phyloP scores from a whole-genome alignment of 208 protist genomes.

The Phytomonas sp. region DNA sequence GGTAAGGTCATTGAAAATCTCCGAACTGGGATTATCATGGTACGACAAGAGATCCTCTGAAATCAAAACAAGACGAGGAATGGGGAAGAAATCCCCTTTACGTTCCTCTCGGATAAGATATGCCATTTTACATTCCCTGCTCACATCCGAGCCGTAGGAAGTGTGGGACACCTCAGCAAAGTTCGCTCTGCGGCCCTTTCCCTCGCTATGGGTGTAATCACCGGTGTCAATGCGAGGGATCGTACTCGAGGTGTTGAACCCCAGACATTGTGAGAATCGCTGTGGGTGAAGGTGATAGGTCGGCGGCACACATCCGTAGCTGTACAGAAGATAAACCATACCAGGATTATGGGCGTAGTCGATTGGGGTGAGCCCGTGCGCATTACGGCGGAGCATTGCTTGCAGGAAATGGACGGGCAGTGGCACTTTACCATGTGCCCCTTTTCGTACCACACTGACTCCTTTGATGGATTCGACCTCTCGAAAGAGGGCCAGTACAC shows the following conservation, averaged over 20 bases:
- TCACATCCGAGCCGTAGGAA: neutral
- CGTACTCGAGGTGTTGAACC: neutral
- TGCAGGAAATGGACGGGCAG: conserved; percentile 44
- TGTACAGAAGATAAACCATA: conserved; percentile 64
- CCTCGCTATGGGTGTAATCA: neutral
- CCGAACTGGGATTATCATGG: conserved; percentile 32
- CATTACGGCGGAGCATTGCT: conserved; percentile 59
- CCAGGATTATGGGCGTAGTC: conserved; percentile 66
- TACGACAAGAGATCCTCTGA: conserved; percentile 47
- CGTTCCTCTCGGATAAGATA: conserved; percentile 1
- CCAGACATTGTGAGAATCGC: conserved; percentile 13
- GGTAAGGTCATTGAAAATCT: conserved; percentile 12
- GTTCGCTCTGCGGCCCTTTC: neutral
- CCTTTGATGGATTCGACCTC: neutral
- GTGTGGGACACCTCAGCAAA: neutral
- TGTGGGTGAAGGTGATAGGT: conserved; percentile 68
- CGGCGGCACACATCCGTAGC: conserved; percentile 73
- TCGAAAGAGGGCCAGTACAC: neutral
- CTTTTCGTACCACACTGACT: neutral
- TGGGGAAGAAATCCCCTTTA: conserved; percentile 24
- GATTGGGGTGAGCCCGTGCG: conserved; percentile 65
- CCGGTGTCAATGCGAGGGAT: neutral
- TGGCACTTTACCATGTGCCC: neutral
- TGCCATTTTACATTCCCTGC: neutral
- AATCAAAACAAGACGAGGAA: conserved; percentile 57